Evolutionary conservation across 106 monocot genomes (phyloP).

Genomic region (Narthecium ossifragum): DNA sequence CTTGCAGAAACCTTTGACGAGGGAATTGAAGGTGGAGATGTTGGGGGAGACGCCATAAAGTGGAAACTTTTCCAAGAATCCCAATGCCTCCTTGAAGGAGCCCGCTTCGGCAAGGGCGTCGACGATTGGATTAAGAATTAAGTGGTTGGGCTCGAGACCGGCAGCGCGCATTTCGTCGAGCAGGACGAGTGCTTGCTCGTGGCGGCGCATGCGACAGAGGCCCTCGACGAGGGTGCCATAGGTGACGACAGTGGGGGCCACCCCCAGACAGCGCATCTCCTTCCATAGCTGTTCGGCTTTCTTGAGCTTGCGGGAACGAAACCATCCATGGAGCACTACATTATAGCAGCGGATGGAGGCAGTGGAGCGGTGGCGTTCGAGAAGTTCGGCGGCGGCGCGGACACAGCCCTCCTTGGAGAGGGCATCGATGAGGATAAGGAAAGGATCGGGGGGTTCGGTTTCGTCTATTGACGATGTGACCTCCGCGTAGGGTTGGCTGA

Average conservation of each 20-base stretch:
- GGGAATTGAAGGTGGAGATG: conserved; percentile 73
- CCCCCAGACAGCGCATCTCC: conserved; percentile 33
- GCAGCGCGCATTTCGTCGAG: conserved; percentile 52
- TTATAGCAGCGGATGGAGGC: conserved; percentile 51
- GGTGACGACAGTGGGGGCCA: conserved; percentile 56
- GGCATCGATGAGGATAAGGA: conserved; percentile 55
- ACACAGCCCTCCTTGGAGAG: conserved; percentile 75
- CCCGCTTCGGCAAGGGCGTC: conserved; percentile 58
- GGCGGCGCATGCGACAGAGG: conserved; percentile 49
- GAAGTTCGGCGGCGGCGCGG: conserved; percentile 30
- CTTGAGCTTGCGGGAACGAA: conserved; percentile 34
- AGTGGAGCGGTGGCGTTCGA: conserved; percentile 25
- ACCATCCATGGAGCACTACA: conserved; percentile 74
- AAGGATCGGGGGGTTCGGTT: not conserved
- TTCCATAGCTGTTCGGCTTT: conserved; percentile 50
- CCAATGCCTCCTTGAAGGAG: conserved; percentile 63
- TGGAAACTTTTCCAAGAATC: conserved; percentile 66
- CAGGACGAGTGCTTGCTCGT: conserved; percentile 38
- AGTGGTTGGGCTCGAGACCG: conserved; percentile 40
- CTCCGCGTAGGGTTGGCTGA: conserved; percentile 9
- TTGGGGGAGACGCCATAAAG: conserved; percentile 54
- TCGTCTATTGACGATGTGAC: not conserved
- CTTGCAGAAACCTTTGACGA: conserved; percentile 82
- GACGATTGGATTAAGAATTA: conserved; percentile 64
- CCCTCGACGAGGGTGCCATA: conserved; percentile 75